Evolutionary conservation across 345 rosid genomes (phyloP).

Genomic region (Eucalyptus regnans): DNA sequence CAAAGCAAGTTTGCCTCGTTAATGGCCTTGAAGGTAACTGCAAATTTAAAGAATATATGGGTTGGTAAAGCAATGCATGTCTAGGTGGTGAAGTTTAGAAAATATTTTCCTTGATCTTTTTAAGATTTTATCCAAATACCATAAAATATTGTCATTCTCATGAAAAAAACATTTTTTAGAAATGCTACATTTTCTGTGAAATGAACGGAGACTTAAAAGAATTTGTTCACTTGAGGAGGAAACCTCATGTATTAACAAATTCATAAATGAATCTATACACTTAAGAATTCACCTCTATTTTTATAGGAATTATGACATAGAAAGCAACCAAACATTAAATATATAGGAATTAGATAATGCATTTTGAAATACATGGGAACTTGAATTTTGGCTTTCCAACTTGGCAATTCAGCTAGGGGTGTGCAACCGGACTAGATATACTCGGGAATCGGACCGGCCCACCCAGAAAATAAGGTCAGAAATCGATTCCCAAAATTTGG

Average conservation of each 20-base stretch:
- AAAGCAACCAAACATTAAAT: background rate
- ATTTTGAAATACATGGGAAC: rapidly evolving
- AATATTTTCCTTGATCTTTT: background rate
- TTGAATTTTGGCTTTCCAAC: background rate
- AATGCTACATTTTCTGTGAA: rapidly evolving
- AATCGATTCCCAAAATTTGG: no score
- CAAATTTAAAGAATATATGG: background rate
- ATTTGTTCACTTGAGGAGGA: background rate
- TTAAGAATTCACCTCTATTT: background rate
- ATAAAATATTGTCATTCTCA: no score
- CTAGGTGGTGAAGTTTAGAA: background rate
- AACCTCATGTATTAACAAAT: background rate
- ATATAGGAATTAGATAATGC: background rate
- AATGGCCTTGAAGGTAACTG: background rate
- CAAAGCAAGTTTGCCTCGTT: background rate
- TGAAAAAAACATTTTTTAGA: no score
- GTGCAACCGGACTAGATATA: no score
- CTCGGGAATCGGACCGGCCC: no score
- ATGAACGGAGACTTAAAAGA: background rate
- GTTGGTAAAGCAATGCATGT: background rate
- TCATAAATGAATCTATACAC: background rate
- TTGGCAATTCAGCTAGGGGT: background rate
- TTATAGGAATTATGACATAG: background rate
- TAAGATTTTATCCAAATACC: no score
- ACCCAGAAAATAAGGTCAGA: no score